phyloP scores from a whole-genome alignment of 352 stramenopile species.

The Peronosclerospora sorghi region DNA sequence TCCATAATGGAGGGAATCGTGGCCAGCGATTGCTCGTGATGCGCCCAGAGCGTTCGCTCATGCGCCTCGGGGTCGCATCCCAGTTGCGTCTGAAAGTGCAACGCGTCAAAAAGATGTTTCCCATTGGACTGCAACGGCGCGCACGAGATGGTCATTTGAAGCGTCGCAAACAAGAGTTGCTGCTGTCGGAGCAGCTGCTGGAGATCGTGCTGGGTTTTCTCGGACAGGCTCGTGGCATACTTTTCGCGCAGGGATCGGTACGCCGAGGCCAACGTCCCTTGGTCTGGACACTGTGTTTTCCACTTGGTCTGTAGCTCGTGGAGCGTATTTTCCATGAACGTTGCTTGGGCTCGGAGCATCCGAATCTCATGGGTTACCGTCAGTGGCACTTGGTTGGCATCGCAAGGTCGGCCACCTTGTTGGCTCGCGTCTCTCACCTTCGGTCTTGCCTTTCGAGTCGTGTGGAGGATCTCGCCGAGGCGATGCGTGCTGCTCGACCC shows the following conservation, averaged over 20 bases:
- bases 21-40: conserved; percentile 16
- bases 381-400: conserved; percentile 6
- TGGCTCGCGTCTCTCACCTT: no score
- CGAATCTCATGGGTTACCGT: conserved; percentile 21
- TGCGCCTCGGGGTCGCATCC: conserved; percentile 6
- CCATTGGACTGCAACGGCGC: conserved; percentile 21
- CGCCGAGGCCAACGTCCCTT: conserved; percentile 6
- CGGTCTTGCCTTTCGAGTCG: no score
- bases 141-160: conserved; percentile 19
- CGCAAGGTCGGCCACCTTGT: not conserved
- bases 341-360: conserved; percentile 20
- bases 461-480: no score
- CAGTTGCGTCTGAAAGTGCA: conserved; percentile 24
- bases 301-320: conserved; percentile 17
- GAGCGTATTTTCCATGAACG: conserved; percentile 19
- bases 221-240: conserved; percentile 1
- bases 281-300: conserved; percentile 8
- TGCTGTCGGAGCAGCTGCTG: conserved; percentile 21
- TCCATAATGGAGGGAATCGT: conserved; percentile 15
- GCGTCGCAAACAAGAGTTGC: conserved; percentile 22
- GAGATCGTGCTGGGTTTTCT: conserved; percentile 12
- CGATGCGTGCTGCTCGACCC: no score
- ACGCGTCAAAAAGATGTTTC: conserved; percentile 14
- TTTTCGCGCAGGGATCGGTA: conserved; percentile 16
- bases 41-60: conserved; percentile 9